These are phyloP conservation scores for Bothriochloa decipiens DNA, from an alignment of 176 grass and related monocot species.

Conservation along the genomic window DNA sequence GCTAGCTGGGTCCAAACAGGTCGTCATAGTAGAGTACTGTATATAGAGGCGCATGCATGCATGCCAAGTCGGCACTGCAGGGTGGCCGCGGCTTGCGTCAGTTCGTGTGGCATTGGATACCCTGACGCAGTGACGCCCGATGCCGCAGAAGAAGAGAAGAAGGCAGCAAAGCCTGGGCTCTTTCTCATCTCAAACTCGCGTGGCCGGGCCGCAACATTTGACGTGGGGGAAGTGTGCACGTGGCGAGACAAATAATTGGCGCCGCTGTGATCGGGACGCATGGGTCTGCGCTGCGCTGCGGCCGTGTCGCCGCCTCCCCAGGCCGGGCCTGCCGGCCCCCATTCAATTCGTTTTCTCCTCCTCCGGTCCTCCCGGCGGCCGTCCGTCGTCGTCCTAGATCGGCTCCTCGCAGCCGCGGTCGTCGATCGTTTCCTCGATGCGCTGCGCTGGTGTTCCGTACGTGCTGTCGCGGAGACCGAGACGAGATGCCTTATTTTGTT, in stretches of 20 bases:
- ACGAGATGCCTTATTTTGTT: not conserved
- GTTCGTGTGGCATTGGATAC: conserved; percentile 23
- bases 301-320: too few species aligned
- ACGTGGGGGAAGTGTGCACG: conserved; percentile 33
- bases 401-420: too few species aligned
- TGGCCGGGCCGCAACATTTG: conserved; percentile 23
- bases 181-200: not conserved
- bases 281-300: not conserved
- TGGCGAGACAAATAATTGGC: conserved; percentile 3
- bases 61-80: too few species aligned
- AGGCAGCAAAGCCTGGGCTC: not conserved
- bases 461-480: not conserved
- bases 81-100: too few species aligned
- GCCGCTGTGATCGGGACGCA: not conserved
- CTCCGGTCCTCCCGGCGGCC: too few species aligned
- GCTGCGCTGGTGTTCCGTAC: not conserved
- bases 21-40: too few species aligned
- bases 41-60: too few species aligned
- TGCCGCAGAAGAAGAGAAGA: not conserved
- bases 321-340: not conserved
- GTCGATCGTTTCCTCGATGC: not conserved
- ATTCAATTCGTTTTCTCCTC: too few species aligned
- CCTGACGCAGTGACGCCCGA: conserved; percentile 18
- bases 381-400: too few species aligned
- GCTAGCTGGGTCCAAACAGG: too few species aligned